Evolutionary conservation across 2,329 filamentous ascomycete genomes (phyloP), one percentile per base, ranked within the genome.

Genomic region (Colletotrichum kahawae): DNA sequence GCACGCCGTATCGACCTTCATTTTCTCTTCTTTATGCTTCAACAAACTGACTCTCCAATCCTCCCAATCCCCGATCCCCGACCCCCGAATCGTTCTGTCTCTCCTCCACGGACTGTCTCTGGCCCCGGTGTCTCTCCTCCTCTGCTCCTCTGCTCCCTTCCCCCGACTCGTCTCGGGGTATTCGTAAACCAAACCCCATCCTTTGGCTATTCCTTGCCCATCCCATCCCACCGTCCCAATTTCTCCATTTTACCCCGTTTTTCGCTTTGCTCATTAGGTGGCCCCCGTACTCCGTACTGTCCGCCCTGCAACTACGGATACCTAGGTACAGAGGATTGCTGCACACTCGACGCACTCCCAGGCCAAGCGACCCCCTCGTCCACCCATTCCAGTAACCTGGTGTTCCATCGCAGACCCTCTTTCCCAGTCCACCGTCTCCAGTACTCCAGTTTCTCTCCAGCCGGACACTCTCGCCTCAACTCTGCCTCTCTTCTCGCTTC

Each of bases 161-260:
- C 65, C 64, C 65, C 65, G 66, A 68, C 66, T 68, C 66, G 34
- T 51, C n/a, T 51, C 43, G 43, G 43, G 43, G 43, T 51, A 51
- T 51, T 51, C 43, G 43, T 51, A 51, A 24, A 59, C 66, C 31
- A 36, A 9, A 43, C 67, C 67, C 67, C 67, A 36, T 70, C n/a
- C 43, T 51, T 34, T 60, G 29, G 16, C n/a, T 31, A 60, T 60
- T 51, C 43, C 43, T 51, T 51, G 43, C 10, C 43, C 43, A n/a
- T 51, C 43, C 43, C 43, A 51, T 51, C 43, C 67, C 36, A 31
- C 27, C 54, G 34, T 68, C 51, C 64, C 66, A 57, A 62, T 24
- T 67, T 73, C 70, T 63, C 72, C 72, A 67, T 56, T 63, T 71
- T 75, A 75, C 72, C 72, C 72, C 72, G 43, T 75, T 72, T 75